Evolutionary conservation across 768 basidiomycete species (phyloP).

Genomic region (Tulasnella calospora): DNA sequence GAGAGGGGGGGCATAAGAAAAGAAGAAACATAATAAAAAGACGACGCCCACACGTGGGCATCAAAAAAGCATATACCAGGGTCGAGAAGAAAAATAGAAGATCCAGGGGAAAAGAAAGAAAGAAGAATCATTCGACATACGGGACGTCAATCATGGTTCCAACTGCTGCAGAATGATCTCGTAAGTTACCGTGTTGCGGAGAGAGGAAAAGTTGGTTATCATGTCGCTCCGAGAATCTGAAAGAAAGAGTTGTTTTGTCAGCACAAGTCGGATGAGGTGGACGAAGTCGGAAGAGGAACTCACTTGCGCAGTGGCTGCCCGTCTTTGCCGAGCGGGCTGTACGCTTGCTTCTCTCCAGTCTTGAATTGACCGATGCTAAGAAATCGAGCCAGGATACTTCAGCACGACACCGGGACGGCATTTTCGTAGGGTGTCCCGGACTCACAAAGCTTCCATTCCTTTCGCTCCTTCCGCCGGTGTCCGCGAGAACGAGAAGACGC

Average conservation of each 20-base stretch:
- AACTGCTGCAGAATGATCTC: not conserved
- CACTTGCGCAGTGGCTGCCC: slow-evolving; percentile 12
- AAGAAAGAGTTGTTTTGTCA: not conserved
- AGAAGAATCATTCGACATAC: slow-evolving; percentile 1
- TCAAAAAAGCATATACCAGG: too few species aligned
- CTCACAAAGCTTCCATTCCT: slow-evolving; percentile 14
- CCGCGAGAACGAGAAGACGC: slow-evolving; percentile 18
- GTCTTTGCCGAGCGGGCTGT: slow-evolving; percentile 15
- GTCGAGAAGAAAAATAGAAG: too few species aligned
- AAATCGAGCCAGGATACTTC: not conserved
- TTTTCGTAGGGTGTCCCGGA: not conserved
- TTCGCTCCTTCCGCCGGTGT: not conserved
- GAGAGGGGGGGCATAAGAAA: too few species aligned
- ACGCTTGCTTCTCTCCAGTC: slow-evolving; percentile 12
- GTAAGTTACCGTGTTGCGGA: slow-evolving; percentile 21
- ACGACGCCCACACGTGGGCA: too few species aligned
- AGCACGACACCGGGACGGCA: not conserved
- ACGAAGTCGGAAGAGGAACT: not conserved
- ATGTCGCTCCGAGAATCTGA: slow-evolving; percentile 23
- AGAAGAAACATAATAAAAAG: too few species aligned
- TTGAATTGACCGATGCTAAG: slow-evolving; percentile 8
- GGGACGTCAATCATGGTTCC: slow-evolving; percentile 11
- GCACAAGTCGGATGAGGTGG: not conserved
- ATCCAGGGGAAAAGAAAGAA: too few species aligned
- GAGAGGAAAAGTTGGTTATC: slow-evolving; percentile 21